Percentiles rank a stretch among this genome's conserved stretches.
Conservation (phyloP, 108 stramenopile genomes). For the Fistulifera pelliculosa region DNA sequence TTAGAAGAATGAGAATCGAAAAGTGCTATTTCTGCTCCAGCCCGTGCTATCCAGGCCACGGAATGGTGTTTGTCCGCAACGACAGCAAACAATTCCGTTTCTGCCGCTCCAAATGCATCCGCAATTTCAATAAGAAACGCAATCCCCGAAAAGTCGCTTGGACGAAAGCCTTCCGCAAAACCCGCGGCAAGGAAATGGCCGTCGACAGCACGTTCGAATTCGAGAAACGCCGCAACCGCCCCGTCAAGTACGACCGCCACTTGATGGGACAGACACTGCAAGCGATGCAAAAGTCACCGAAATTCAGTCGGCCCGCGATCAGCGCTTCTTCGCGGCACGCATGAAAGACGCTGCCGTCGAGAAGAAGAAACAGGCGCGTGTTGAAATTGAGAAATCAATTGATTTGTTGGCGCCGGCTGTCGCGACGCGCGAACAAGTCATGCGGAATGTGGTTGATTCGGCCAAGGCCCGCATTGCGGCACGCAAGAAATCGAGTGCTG, state of each 20-base stretch:
- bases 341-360: constrained; percentile 83
- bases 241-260: constrained; percentile 95
- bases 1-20: constrained; percentile 85
- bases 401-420: constrained; percentile 85
- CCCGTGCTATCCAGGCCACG: constrained; percentile 98
- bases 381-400: constrained; percentile 84
- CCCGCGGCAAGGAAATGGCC: constrained; percentile 92
- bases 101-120: constrained; percentile 99
- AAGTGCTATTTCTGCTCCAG: constrained; percentile 97
- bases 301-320: constrained; percentile 80
- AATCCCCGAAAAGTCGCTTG: constrained; percentile 99
- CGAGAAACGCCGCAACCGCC: constrained; percentile 96
- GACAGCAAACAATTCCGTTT: constrained; percentile 98
- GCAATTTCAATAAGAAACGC: constrained; percentile 97
- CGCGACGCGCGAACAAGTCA: constrained; percentile 72
- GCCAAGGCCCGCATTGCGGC: constrained; percentile 75
- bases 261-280: constrained; percentile 94
- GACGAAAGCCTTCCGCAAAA: constrained; percentile 98
- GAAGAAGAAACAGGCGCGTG: constrained; percentile 82
- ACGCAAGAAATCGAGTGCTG: constrained; percentile 35
- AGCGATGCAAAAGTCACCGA: constrained; percentile 93
- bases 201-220: constrained; percentile 98
- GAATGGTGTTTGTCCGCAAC: constrained; percentile 97
- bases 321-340: constrained; percentile 75
- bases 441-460: constrained; percentile 83